A percentile compares a stretch with the other conserved stretches of the same genome.
Evolutionary conservation across 495 filamentous ascomycete species (phyloP).

Genomic region (Astrothelium subdiscretum): DNA sequence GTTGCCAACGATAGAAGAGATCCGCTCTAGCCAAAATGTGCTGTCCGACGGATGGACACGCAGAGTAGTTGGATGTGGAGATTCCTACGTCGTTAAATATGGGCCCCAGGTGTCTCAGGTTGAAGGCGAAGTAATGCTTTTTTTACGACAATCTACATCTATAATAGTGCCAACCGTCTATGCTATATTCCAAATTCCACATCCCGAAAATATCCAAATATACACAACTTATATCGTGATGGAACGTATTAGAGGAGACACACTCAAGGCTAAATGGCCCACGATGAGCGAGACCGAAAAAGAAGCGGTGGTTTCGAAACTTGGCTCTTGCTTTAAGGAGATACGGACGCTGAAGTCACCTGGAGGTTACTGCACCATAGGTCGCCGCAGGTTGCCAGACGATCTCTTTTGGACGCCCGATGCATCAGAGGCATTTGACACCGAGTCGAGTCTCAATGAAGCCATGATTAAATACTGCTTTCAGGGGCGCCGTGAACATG

Average conservation of each 20-base stretch:
- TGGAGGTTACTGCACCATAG: slow-evolving; percentile 29
- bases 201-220: slow-evolving; percentile 12
- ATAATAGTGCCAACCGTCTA: slow-evolving; percentile 29
- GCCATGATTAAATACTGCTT: slow-evolving; percentile 13
- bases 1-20: slow-evolving; percentile 11
- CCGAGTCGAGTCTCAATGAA: slow-evolving; percentile 14
- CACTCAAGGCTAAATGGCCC: slow-evolving; percentile 26
- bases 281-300: slow-evolving; percentile 23
- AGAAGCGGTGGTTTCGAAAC: slow-evolving; percentile 20
- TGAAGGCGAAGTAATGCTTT: slow-evolving; percentile 34
- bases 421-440: slow-evolving; percentile 18
- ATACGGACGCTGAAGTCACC: slow-evolving; percentile 26
- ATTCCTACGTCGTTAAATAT: slow-evolving; percentile 33
- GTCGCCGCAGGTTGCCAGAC: slow-evolving; percentile 25
- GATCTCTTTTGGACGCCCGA: slow-evolving; percentile 25
- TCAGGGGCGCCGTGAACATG: slow-evolving; percentile 8
- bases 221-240: slow-evolving; percentile 27
- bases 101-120: slow-evolving; percentile 21
- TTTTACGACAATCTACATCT: slow-evolving; percentile 23
- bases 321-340: slow-evolving; percentile 25
- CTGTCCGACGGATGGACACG: not conserved
- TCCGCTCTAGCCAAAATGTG: slow-evolving; percentile 7
- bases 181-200: slow-evolving; percentile 24
- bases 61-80: slow-evolving; percentile 16
- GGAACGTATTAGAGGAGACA: slow-evolving; percentile 27